Evolutionary conservation across 805 yeast species (phyloP), one percentile per base, ranked within the genome.

Genomic region (Ogataea philodendri): DNA sequence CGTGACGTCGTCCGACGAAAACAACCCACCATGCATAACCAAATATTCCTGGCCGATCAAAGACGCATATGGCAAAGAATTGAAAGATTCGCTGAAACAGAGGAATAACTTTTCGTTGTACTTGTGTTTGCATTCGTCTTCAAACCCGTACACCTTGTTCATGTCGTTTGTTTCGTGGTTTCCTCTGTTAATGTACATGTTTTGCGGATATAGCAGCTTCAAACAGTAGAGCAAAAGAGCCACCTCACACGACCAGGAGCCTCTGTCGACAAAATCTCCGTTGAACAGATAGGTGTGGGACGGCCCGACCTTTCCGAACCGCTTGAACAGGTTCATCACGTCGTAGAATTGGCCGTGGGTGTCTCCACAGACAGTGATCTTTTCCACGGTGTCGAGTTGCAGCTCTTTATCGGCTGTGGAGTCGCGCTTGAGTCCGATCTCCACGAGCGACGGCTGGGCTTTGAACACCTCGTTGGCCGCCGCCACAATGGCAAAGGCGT

Each of bases 211-310:
- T 21, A 82, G 60, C 22, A 88, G 67, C 63, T 93, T 93, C 60
- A 85, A 72, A 9, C 81, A 70, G 58, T 84, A 88, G 26, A 86
- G 70, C 19, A 83, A 67, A 30, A 93, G 64, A 2, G 96, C 96
- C 30, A 93, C 95, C 58, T 93, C 98, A 55, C 95, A 85, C 4
- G 97, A 87, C 97, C 98, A 90, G 11, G 95, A 84, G 5, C 98
- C 98, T 54, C 98, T 73, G 59, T 93, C 98, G 4, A 93, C 98
- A 63, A 93, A 90, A 63, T 93, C 98, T 27, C 98, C 98, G 54
- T 93, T 93, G 67, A 93, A 90, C 30, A 93, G 62, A 56, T 85
- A 93, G 4, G 78, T 70, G 57, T 89, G 97, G 3, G 65, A 60
- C 3, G 70, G 66, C 4, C 69, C 55, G 0, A 90, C 94, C 49